Base-by-base conservation (phyloP, 805 yeast genomes). In the Nakazawaea pomicola region DNA sequence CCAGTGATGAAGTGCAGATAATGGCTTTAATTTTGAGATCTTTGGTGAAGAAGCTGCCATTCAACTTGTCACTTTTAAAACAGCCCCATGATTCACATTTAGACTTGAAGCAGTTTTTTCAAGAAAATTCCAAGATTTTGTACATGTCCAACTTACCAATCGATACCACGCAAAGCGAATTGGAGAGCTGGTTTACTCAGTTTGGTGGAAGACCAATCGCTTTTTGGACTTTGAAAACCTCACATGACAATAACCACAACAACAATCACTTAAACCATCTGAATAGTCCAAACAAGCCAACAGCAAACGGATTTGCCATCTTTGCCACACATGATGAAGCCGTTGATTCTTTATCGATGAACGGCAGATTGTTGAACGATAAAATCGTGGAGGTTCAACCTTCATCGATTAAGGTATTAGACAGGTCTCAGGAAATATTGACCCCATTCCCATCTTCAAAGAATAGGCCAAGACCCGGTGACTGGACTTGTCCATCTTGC, bases 401-500 rank as follows among this genome's bases (percentile, higher is more conserved):
- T 1, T 86, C 95, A 1, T 81, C 93, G 31, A 73, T 81, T 3
- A 65, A 73, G 30, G 85, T 90, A 3, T 67, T 90, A 36, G 96
- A 87, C 49, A 74, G 78, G 46, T 95, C 96, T 1, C 83, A 78
- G 50, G 95, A 84, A 29, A 74, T 90, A 32, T 65, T 90, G 45
- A 73, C 86, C 0, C 88, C 95, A 3, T 90, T 90, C 63, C 95
- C 96, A 12, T 74, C 80, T 27, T 83, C 87, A 50, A 76, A 76
- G 46, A 89, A 90, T 61, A 72, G 93, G 52, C 95, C 96, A 17
- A 72, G 97, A 55, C 97, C 97, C 0, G 97, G 97, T 16, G 97
- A 90, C 58, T 90, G 97, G 97, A 86, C 85, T n/a, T 90, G 97
- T 61, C 95, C 96, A 19, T 80, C 90, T 6, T 90, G 97, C 68